phyloP scores from a whole-genome alignment of 495 filamentous ascomycete species.

The Penicillium manginii region DNA sequence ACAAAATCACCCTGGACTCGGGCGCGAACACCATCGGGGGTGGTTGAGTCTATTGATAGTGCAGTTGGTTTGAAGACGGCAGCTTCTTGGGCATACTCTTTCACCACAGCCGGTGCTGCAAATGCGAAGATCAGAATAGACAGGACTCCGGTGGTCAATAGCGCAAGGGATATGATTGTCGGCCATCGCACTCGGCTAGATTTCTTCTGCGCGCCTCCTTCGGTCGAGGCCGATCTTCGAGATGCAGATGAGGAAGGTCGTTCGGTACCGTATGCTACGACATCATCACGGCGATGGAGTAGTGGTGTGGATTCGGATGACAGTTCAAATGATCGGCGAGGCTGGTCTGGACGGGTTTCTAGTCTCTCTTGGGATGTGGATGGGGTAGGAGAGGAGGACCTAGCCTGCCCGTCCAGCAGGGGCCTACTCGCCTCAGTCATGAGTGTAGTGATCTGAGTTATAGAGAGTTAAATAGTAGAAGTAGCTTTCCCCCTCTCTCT shows the following conservation, averaged over 20 bases:
- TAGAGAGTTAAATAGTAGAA: neutral
- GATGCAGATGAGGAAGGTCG: conserved; percentile 26
- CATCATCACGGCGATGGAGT: conserved; percentile 41
- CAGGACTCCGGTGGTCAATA: conserved; percentile 53
- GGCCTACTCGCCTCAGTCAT: conserved; percentile 43
- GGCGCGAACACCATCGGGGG: conserved; percentile 71
- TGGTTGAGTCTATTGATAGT: conserved; percentile 83
- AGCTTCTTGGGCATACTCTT: conserved; percentile 85
- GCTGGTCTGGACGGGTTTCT: conserved; percentile 16
- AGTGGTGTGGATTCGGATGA: conserved; percentile 51
- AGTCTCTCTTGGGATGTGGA: neutral
- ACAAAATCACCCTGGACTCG: conserved; percentile 79
- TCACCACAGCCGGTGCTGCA: conserved; percentile 75
- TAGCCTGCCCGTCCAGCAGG: conserved; percentile 32
- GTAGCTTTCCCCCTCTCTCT: neutral
- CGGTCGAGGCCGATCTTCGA: conserved; percentile 7
- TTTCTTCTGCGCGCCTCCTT: conserved; percentile 26
- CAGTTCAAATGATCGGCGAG: conserved; percentile 36
- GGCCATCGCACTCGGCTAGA: conserved; percentile 54
- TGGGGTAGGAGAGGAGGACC: conserved; percentile 21
- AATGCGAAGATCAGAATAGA: conserved; percentile 67
- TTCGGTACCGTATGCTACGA: conserved; percentile 40
- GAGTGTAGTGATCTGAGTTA: neutral
- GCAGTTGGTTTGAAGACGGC: conserved; percentile 77
- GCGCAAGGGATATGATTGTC: conserved; percentile 54